Percentiles rank a stretch among this genome's conserved stretches.
These are phyloP conservation scores for Kodamaea sp. DNA, from an alignment of 1,139 yeast genomes.

Conservation along the genomic window DNA sequence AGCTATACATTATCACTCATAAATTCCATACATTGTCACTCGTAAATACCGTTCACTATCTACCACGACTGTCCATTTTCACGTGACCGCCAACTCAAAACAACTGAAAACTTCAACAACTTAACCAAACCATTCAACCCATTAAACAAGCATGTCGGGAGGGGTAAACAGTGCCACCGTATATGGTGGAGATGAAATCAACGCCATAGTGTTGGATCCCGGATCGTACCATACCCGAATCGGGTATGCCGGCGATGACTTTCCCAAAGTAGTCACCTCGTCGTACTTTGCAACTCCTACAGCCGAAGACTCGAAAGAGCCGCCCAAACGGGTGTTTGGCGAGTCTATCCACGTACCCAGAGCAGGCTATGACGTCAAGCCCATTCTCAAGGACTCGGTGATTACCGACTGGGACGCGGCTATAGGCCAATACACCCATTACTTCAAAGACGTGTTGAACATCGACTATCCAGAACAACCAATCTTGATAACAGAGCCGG, in stretches of 20 bases:
- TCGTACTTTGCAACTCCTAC: constrained; percentile 43
- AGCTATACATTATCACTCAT: too few relatives aligned
- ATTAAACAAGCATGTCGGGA: constrained; percentile 18
- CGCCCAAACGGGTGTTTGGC: constrained; percentile 45
- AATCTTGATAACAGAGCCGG: constrained; percentile 76
- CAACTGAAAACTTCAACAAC: neutral
- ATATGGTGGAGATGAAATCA: constrained; percentile 73
- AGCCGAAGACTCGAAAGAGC: constrained; percentile 11
- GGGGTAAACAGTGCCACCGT: constrained; percentile 22
- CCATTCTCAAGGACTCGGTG: constrained; percentile 61
- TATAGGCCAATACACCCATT: constrained; percentile 61
- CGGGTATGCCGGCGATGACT: constrained; percentile 94
- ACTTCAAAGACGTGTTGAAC: constrained; percentile 47
- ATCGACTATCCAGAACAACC: constrained; percentile 72
- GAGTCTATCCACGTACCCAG: constrained; percentile 59
- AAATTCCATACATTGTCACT: too few relatives aligned
- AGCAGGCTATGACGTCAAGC: constrained; percentile 51
- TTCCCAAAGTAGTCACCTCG: constrained; percentile 76
- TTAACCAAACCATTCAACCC: constrained; percentile 3
- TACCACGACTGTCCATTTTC: too few relatives aligned
- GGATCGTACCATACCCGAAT: constrained; percentile 82
- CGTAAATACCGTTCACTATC: too few relatives aligned
- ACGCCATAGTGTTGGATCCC: constrained; percentile 89
- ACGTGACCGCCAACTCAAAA: constrained; percentile 1
- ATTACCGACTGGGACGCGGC: constrained; percentile 78